Percentiles rank a stretch among this genome's conserved stretches.
These are phyloP conservation scores for Ganoderma multipileum DNA, from an alignment of 1,284 basidiomycete genomes.

Conservation along the genomic window DNA sequence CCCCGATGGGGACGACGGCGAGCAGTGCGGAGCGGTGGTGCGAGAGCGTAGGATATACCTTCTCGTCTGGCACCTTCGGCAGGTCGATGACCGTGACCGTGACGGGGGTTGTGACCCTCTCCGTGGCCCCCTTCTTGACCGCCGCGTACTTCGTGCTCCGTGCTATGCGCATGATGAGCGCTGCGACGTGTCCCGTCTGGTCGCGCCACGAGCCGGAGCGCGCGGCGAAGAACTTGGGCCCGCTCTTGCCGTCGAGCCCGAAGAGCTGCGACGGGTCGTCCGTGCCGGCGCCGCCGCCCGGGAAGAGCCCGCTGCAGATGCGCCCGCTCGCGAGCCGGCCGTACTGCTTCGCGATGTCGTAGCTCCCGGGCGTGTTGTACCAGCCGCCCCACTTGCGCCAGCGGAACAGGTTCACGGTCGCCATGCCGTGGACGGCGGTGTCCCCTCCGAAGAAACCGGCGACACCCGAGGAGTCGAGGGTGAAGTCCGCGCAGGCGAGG, in stretches of 20 bases:
- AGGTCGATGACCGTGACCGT: conserved; percentile 27
- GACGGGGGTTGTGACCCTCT: conserved; percentile 14
- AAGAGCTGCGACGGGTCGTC: conserved; percentile 31
- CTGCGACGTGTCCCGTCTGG: conserved; percentile 24
- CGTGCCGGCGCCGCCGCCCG: conserved; percentile 23
- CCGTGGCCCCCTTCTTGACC: neutral
- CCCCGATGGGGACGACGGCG: conserved; percentile 23
- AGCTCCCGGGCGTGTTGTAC: conserved; percentile 29
- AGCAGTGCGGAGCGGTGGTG: conserved; percentile 7
- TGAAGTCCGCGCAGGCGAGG: conserved; percentile 20
- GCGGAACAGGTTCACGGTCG: conserved; percentile 28
- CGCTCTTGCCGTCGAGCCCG: conserved; percentile 25
- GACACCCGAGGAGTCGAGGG: conserved; percentile 31
- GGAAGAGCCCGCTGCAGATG: conserved; percentile 31
- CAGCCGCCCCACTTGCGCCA: conserved; percentile 28
- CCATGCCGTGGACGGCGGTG: conserved; percentile 28
- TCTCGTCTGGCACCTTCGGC: conserved; percentile 4
- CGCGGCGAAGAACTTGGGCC: conserved; percentile 28
- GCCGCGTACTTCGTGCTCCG: neutral
- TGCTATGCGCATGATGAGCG: conserved; percentile 26
- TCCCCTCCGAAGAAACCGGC: conserved; percentile 33
- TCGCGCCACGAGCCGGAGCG: conserved; percentile 29
- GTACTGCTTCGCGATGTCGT: conserved; percentile 31
- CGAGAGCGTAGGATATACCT: conserved; percentile 1
- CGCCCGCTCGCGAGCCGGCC: conserved; percentile 31